Conservation (phyloP, 208 protist species). For the Phytomonas francai region DNA sequence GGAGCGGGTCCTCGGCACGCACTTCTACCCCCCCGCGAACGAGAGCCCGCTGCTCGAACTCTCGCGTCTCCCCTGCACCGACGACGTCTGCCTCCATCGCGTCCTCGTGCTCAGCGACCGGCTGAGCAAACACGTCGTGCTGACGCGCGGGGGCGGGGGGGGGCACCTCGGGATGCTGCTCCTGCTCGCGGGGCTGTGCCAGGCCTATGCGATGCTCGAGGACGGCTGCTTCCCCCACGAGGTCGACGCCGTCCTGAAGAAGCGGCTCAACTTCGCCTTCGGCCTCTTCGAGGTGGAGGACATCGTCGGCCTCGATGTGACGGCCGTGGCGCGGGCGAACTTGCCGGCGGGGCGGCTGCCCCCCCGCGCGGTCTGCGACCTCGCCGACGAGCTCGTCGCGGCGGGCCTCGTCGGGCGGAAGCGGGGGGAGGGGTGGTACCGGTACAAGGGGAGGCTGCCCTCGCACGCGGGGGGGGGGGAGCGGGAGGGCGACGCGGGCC, state of each 20-base stretch:
- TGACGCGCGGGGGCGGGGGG: conserved; percentile 58
- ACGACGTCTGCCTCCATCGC: conserved; percentile 9
- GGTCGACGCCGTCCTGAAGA: conserved; percentile 60
- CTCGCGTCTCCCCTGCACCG: conserved; percentile 6
- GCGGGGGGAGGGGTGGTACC: conserved; percentile 71
- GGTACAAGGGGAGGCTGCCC: conserved; percentile 18
- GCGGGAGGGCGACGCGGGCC: background rate
- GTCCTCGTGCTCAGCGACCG: conserved; percentile 1
- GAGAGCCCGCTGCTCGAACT: conserved; percentile 81
- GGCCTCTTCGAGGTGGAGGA: conserved; percentile 83
- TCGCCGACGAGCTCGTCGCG: conserved; percentile 39
- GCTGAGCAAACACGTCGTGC: conserved; percentile 65
- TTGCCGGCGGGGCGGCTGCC: conserved; percentile 20
- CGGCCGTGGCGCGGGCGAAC: conserved; percentile 18
- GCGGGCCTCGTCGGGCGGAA: conserved; percentile 59
- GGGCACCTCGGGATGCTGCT: conserved; percentile 62
- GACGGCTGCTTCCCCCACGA: conserved; percentile 71
- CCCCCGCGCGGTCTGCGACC: conserved; percentile 31
- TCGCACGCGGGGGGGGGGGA: no score
- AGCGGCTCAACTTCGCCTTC: conserved; percentile 56
- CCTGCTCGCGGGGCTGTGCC: conserved; percentile 54
- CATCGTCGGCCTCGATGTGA: conserved; percentile 75
- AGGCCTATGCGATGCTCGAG: conserved; percentile 80
- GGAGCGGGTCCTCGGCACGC: conserved; percentile 60
- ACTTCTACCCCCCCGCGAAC: conserved; percentile 85